These are phyloP conservation scores for Rhodotorula sp. DNA, from an alignment of 1,284 basidiomycete species.

Conservation along the genomic window DNA sequence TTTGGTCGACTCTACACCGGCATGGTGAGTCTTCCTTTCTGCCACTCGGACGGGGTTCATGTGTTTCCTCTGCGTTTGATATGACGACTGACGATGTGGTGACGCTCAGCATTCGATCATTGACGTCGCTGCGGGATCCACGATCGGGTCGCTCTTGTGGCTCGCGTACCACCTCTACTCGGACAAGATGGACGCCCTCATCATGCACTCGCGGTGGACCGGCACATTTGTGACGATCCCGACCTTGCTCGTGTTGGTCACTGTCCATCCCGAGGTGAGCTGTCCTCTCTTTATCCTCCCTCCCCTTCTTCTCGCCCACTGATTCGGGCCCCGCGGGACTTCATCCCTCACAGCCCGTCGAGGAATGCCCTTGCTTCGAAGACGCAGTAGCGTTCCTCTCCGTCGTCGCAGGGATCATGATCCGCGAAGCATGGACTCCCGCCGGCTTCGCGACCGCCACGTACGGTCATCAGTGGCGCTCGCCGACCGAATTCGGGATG, in stretches of 20 bases:
- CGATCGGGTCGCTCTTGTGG: conserved; percentile 44
- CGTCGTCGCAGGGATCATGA: conserved; percentile 71
- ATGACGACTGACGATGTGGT: no score
- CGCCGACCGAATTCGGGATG: conserved; percentile 1
- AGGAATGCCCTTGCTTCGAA: conserved; percentile 97
- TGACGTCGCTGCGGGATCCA: conserved; percentile 47
- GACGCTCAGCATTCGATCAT: conserved; percentile 45
- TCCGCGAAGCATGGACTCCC: conserved; percentile 63
- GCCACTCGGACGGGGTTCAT: not conserved
- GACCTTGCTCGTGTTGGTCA: conserved; percentile 69
- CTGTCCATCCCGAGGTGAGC: conserved; percentile 65
- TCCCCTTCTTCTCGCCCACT: not conserved
- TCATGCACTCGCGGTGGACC: conserved; percentile 9
- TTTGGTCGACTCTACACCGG: conserved; percentile 76
- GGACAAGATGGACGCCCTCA: conserved; percentile 9
- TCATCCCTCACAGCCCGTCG: conserved; percentile 57
- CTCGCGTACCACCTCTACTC: not conserved
- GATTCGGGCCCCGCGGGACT: no score
- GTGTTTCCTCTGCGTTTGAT: not conserved
- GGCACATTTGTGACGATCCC: conserved; percentile 59
- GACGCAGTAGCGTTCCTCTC: conserved; percentile 91
- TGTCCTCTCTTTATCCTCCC: not conserved
- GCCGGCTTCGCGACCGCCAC: conserved; percentile 8
- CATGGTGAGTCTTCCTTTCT: conserved; percentile 55
- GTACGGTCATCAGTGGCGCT: conserved; percentile 16